Percentiles rank a stretch among this genome's conserved stretches.
Conservation (phyloP, 106 monocot species). For the Dendrobium officinale region DNA sequence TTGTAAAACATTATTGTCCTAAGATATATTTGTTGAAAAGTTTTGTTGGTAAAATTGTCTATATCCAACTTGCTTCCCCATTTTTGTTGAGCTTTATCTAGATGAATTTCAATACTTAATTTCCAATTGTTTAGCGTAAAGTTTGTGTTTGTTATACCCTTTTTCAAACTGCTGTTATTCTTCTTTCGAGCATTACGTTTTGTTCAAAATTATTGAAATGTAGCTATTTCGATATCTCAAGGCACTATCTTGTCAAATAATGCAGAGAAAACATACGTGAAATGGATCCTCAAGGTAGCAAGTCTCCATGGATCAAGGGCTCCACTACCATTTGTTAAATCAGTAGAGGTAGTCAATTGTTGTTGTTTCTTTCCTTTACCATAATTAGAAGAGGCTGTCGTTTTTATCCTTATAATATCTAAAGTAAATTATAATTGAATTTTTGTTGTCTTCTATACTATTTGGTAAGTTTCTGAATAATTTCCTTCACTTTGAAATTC, state of each 20-base stretch:
- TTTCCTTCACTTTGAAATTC: not conserved
- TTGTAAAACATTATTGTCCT: not conserved
- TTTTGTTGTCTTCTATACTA: not conserved
- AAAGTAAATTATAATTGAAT: not conserved
- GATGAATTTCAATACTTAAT: no score
- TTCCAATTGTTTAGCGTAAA: no score
- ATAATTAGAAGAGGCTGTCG: not conserved
- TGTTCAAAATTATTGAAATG: not conserved
- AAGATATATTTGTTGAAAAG: not conserved
- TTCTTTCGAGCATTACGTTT: no score
- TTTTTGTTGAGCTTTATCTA: not conserved
- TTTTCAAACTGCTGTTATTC: no score
- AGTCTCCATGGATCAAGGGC: conserved; percentile 75
- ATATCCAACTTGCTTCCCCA: not conserved
- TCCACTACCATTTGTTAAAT: conserved; percentile 72
- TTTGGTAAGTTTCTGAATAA: not conserved
- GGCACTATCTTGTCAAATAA: not conserved
- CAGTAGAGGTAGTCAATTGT: conserved; percentile 56
- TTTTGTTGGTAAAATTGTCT: not conserved
- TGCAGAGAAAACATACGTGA: conserved; percentile 55
- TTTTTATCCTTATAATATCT: not conserved
- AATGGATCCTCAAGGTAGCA: conserved; percentile 67
- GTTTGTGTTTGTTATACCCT: no score
- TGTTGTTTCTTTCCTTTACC: conserved; percentile 4
- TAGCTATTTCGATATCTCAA: conserved; percentile 1